phyloP scores from a whole-genome alignment of 768 basidiomycete species.

The Hericium erinaceus region DNA sequence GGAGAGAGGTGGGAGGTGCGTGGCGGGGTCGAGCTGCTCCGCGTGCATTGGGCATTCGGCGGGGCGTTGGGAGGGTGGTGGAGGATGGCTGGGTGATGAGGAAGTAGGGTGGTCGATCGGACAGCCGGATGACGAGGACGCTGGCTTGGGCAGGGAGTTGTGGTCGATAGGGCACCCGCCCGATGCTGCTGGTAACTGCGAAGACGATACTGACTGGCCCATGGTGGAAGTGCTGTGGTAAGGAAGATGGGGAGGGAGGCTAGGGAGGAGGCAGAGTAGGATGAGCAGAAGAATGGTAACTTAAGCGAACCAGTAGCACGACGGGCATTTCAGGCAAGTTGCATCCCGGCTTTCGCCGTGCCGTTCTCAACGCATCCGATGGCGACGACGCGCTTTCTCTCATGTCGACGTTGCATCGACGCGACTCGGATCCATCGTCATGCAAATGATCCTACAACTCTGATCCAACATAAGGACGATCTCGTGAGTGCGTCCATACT shows the following conservation, averaged over 20 bases:
- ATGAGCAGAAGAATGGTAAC: background rate
- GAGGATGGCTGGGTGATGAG: constrained; percentile 10
- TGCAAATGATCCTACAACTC: no score
- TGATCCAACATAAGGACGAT: no score
- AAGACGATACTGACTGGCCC: background rate
- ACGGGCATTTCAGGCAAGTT: background rate
- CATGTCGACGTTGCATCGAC: no score
- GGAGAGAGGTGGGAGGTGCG: constrained; percentile 83
- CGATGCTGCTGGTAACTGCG: background rate
- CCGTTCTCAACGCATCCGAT: background rate
- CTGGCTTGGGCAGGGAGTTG: background rate
- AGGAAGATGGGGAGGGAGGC: background rate
- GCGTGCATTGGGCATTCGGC: constrained; percentile 55
- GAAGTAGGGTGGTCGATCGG: constrained; percentile 13
- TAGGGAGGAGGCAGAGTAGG: background rate
- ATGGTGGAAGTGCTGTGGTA: background rate
- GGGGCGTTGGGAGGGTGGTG: constrained; percentile 13
- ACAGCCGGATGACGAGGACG: constrained; percentile 2
- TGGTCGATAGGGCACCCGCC: background rate
- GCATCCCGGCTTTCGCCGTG: background rate
- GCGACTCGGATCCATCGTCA: no score
- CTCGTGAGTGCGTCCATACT: no score
- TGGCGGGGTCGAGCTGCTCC: constrained; percentile 50
- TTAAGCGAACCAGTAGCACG: no score
- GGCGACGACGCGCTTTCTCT: background rate